Conservation (phyloP, 2,329 filamentous ascomycete genomes). For the Rhinocladiella mackenziei region DNA sequence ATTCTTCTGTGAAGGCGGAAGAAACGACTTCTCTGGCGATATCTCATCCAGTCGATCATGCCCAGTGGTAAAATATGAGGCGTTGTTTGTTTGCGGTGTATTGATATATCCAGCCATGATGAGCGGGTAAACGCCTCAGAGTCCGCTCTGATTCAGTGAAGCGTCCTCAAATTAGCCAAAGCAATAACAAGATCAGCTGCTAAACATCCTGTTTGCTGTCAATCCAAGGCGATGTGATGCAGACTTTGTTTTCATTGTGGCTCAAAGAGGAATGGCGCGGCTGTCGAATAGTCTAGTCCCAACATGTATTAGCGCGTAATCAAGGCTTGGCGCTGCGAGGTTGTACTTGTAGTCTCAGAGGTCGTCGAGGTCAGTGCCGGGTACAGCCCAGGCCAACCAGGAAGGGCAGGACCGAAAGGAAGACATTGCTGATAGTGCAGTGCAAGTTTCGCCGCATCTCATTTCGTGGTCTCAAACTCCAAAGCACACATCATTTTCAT, state of each 20-base stretch:
- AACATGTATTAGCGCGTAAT: too few species aligned
- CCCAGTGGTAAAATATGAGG: constrained; percentile 68
- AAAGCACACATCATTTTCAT: too few species aligned
- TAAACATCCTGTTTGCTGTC: constrained; percentile 12
- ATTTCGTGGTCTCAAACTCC: too few species aligned
- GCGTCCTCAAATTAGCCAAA: background rate
- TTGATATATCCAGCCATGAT: constrained; percentile 70
- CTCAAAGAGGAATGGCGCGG: background rate
- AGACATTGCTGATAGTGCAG: too few species aligned
- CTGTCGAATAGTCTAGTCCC: background rate
- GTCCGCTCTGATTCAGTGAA: background rate
- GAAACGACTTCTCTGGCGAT: constrained; percentile 82
- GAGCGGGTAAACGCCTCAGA: constrained; percentile 37
- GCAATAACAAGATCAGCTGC: constrained; percentile 12
- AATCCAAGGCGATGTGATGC: background rate
- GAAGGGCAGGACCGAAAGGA: too few species aligned
- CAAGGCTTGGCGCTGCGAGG: too few species aligned
- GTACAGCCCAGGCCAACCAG: too few species aligned
- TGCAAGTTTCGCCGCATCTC: too few species aligned
- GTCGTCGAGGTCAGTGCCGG: too few species aligned
- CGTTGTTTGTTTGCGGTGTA: constrained; percentile 85
- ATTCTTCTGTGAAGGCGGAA: constrained; percentile 70
- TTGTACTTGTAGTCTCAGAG: too few species aligned
- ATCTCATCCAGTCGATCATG: constrained; percentile 72
- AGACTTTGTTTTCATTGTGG: too few species aligned